phyloP scores from a whole-genome alignment of 192 early-diverging fungal genomes.

The Mortierella antarctica region DNA sequence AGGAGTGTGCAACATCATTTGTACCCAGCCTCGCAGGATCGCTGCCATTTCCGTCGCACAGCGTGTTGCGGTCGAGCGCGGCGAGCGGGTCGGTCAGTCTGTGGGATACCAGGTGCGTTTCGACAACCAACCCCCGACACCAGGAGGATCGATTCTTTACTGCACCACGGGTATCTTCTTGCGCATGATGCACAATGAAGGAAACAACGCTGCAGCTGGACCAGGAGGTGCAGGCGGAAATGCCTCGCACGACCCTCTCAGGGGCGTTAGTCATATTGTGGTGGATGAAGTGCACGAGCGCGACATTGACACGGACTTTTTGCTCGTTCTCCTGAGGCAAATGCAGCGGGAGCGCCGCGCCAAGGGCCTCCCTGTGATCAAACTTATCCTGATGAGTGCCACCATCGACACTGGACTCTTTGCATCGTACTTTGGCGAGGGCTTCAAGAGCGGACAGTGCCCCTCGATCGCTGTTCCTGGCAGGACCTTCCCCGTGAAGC shows the following conservation, averaged over 20 bases:
- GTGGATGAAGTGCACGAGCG: slow-evolving; percentile 67
- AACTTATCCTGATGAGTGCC: slow-evolving; percentile 66
- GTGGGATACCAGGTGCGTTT: slow-evolving; percentile 61
- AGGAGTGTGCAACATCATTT: slow-evolving; percentile 59
- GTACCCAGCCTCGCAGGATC: slow-evolving; percentile 75
- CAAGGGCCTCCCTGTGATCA: slow-evolving; percentile 52
- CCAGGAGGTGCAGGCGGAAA: slow-evolving; percentile 18
- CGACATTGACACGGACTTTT: slow-evolving; percentile 60
- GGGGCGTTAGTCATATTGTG: slow-evolving; percentile 67
- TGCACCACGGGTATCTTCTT: slow-evolving; percentile 80
- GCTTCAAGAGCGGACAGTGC: slow-evolving; percentile 57
- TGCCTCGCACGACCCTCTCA: slow-evolving; percentile 59
- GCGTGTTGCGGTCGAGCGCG: slow-evolving; percentile 62
- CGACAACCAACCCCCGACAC: slow-evolving; percentile 46
- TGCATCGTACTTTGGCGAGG: slow-evolving; percentile 60
- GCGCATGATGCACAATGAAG: slow-evolving; percentile 62
- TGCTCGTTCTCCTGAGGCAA: slow-evolving; percentile 55
- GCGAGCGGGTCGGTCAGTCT: slow-evolving; percentile 54
- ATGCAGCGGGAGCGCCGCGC: slow-evolving; percentile 60
- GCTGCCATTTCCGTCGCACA: slow-evolving; percentile 79
- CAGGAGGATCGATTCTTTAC: slow-evolving; percentile 61
- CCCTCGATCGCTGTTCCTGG: slow-evolving; percentile 70
- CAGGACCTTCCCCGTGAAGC: slow-evolving; percentile 68
- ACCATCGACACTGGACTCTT: slow-evolving; percentile 63
- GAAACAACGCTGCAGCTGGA: slow-evolving; percentile 6